Percentiles rank a stretch among this genome's conserved stretches.
These are phyloP conservation scores for Penicillium sp. DNA, from an alignment of 2,329 filamentous ascomycete genomes.

Conservation along the genomic window DNA sequence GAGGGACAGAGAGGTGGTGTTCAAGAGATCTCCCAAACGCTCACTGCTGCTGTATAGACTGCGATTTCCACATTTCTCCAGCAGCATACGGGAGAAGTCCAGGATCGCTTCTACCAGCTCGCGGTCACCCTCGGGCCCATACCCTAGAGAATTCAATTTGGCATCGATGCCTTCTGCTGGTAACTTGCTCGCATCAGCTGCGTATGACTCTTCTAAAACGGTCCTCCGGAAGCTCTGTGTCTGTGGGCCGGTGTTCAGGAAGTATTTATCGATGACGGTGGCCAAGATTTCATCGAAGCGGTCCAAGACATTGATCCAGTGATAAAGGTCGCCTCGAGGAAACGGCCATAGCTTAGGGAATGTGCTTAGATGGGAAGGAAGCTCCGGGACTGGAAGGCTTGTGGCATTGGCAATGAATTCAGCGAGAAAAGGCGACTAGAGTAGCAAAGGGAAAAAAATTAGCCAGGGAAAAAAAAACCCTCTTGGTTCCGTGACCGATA, in stretches of 20 bases:
- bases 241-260: conserved; percentile 77
- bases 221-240: conserved; percentile 65
- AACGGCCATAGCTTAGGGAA: conserved; percentile 95
- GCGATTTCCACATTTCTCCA: conserved; percentile 94
- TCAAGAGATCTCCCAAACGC: conserved; percentile 83
- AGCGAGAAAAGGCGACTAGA: conserved; percentile 81
- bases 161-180: conserved; percentile 55
- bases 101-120: conserved; percentile 77
- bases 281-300: conserved; percentile 89
- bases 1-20: conserved; percentile 79
- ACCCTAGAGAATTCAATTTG: conserved; percentile 62
- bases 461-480: conserved; percentile 11
- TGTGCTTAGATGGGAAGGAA: conserved; percentile 72
- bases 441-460: conserved; percentile 16
- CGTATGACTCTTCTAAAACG: conserved; percentile 43
- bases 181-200: conserved; percentile 61
- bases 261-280: conserved; percentile 76
- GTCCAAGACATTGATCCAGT: conserved; percentile 95
- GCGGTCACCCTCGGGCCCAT: conserved; percentile 73
- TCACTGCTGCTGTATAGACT: conserved; percentile 94
- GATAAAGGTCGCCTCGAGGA: conserved; percentile 90
- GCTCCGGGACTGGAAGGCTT: conserved; percentile 64
- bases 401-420: conserved; percentile 74
- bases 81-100: conserved; percentile 79
- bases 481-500: conserved; percentile 7